Base-by-base conservation (phyloP, 2,329 filamentous ascomycete species). In the Trichoderma gracile region DNA sequence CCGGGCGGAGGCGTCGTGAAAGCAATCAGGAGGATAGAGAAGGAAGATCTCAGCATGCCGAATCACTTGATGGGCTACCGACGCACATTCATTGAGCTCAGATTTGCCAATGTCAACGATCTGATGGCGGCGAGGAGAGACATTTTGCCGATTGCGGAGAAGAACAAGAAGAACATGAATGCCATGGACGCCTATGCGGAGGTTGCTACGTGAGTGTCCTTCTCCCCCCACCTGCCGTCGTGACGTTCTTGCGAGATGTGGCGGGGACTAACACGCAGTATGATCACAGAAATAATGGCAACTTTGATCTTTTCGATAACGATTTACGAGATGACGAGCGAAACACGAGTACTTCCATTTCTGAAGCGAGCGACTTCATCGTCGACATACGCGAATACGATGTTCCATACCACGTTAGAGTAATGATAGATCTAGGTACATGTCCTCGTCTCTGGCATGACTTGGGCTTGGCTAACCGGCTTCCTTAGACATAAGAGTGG, bases 301-400 rank as follows among this genome's bases (percentile, higher is more conserved):
- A 90, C 68, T 94, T 97, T 74, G 95, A 99, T 80, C 89, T 98
- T 74, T 98, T 97, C 86, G 94, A 98, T 76, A 94, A 98, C 75
- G 91, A 94, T 77, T 82, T 81, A 84, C 85, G 91, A 85, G 86
- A 89, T 78, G 86, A 93, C 76, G 90, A 95, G 77, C 86, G 84
- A 88, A 88, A 89, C 84, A 82, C 84, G 80, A 93, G 89, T 81
- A 85, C 84, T 76, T 82, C 83, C 69, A 89, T 92, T 80, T 83
- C 89, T 71, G 93, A 98, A 78, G 93, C 94, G 65, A 97, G 93
- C 83, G 94, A 98, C 83, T 97, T 89, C 78, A 93, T 99, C 84
- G 86, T 97, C 80, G 96, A 99, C 84, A 96, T 99, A 76, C 89
- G 95, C 83, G 95, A 99, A 82, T 99, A 96, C 78, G 95, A 99